Evolutionary conservation across 768 basidiomycete species (phyloP).

Genomic region (Tulasnella sp.): DNA sequence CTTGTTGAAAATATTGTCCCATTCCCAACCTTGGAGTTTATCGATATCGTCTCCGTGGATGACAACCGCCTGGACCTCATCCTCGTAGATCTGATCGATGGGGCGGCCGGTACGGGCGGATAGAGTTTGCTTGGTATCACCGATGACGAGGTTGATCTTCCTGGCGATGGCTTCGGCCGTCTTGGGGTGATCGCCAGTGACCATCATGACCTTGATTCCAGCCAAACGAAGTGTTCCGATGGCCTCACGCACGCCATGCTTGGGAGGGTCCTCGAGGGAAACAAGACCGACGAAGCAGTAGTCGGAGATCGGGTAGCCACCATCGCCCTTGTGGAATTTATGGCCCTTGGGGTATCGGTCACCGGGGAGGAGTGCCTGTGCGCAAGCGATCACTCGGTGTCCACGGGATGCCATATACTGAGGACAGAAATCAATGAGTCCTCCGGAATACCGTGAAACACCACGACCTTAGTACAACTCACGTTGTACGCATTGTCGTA

Average conservation of each 20-base stretch:
- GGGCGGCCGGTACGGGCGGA: conserved; percentile 41
- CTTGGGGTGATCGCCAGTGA: conserved; percentile 58
- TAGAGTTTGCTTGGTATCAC: conserved; percentile 54
- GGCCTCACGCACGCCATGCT: conserved; percentile 60
- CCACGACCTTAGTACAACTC: conserved; percentile 18
- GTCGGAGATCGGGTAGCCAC: conserved; percentile 41
- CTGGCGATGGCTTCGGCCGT: conserved; percentile 65
- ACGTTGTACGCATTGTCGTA: conserved; percentile 59
- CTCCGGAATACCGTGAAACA: not conserved
- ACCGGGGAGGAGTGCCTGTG: conserved; percentile 44
- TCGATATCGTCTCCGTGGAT: conserved; percentile 63
- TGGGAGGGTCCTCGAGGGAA: conserved; percentile 60
- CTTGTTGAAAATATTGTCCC: conserved; percentile 40
- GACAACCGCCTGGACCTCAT: conserved; percentile 55
- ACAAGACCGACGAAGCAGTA: conserved; percentile 59
- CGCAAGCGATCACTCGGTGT: conserved; percentile 65
- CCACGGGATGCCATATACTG: conserved; percentile 72
- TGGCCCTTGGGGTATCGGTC: conserved; percentile 38
- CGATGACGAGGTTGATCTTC: conserved; percentile 56
- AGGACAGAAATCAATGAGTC: conserved; percentile 3
- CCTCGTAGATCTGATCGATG: conserved; percentile 52
- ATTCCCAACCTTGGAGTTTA: conserved; percentile 32
- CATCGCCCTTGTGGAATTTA: conserved; percentile 45
- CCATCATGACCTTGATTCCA: conserved; percentile 71
- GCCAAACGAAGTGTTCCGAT: conserved; percentile 60